Base-by-base conservation (phyloP, 2,329 filamentous ascomycete species). In the Paecilomyces formosus region DNA sequence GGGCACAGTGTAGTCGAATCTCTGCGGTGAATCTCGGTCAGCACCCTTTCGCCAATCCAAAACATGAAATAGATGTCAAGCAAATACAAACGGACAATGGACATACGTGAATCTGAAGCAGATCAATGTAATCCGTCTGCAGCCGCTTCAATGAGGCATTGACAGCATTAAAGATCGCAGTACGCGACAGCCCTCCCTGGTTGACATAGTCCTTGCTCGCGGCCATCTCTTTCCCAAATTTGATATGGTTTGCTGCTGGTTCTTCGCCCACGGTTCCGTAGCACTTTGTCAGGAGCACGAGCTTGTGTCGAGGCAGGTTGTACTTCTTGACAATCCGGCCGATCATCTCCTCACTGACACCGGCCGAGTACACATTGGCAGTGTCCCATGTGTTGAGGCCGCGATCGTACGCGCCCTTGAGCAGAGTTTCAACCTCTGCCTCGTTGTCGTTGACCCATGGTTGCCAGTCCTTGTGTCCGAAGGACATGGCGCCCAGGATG, bases 301-400 rank as follows among this genome's bases (percentile, higher is more conserved):
- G 68, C 62, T 84, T 84, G 22, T 83, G 69, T 26, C 84, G 77
- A 0, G 81, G 82, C 18, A 85, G 78, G n/a, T 78, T 72, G 70
- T 81, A 83, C 61, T 84, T 79, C 66, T 83, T 81, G 64, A 86
- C 79, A 0, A 85, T 84, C 68, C 83, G 84, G 54, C 78, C 85
- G 58, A 89, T 81, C 64, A 89, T 83, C 57, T 76, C 70, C 72
- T 89, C 87, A 12, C 80, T 85, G 1, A 70, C 71, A 8, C 86
- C 86, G 68, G 88, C 84, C 8, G 65, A 66, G 56, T 71, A 70
- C 5, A 66, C 60, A 54, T 70, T 68, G 39, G 66, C 68, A 5
- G 68, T 70, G 55, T 71, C 67, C 63, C 64, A 70, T 3, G 63
- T 63, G 33, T 64, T 64, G 33, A 68, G 61, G n/a, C 66, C 66